Conservation (phyloP, 2,329 filamentous ascomycete genomes). For the Remersonia thermophila region DNA sequence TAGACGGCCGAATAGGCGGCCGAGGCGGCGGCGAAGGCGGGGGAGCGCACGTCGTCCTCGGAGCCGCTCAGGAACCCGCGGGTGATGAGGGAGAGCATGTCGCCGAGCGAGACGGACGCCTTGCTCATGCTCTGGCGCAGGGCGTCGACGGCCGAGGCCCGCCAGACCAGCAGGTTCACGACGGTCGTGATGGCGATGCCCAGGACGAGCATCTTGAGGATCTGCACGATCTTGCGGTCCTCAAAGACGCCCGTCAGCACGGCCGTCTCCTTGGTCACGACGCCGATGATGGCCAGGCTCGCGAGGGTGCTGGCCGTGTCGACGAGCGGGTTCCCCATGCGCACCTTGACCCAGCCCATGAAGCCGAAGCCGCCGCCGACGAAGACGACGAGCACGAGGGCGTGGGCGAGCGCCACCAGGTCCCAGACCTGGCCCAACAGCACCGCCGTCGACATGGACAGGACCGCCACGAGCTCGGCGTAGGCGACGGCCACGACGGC, state of each 20-base stretch:
- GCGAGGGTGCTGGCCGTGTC: slow-evolving; percentile 78
- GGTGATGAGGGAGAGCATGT: slow-evolving; percentile 72
- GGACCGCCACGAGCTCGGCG: slow-evolving; percentile 59
- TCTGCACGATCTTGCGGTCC: slow-evolving; percentile 67
- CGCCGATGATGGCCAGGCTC: slow-evolving; percentile 77
- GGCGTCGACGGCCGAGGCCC: slow-evolving; percentile 61
- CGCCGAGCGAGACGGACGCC: slow-evolving; percentile 62
- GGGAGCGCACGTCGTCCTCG: slow-evolving; percentile 61
- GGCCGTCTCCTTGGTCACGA: slow-evolving; percentile 82
- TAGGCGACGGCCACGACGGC: slow-evolving; percentile 70
- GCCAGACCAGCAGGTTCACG: slow-evolving; percentile 68
- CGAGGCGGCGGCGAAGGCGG: slow-evolving; percentile 50
- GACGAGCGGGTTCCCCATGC: slow-evolving; percentile 63
- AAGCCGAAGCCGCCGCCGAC: slow-evolving; percentile 79
- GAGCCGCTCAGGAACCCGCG: slow-evolving; percentile 72
- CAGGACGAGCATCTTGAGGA: slow-evolving; percentile 73
- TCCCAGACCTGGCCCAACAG: slow-evolving; percentile 58
- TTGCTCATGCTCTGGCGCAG: slow-evolving; percentile 63
- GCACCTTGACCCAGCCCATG: slow-evolving; percentile 78
- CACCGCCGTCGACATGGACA: slow-evolving; percentile 81
- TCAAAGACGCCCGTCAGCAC: slow-evolving; percentile 75
- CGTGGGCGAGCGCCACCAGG: slow-evolving; percentile 60
- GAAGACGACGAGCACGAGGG: slow-evolving; percentile 68
- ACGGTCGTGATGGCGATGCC: slow-evolving; percentile 59
- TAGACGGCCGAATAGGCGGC: slow-evolving; percentile 55